Base-by-base conservation (phyloP, 441 rosid species). In the Monsonia emarginata region DNA sequence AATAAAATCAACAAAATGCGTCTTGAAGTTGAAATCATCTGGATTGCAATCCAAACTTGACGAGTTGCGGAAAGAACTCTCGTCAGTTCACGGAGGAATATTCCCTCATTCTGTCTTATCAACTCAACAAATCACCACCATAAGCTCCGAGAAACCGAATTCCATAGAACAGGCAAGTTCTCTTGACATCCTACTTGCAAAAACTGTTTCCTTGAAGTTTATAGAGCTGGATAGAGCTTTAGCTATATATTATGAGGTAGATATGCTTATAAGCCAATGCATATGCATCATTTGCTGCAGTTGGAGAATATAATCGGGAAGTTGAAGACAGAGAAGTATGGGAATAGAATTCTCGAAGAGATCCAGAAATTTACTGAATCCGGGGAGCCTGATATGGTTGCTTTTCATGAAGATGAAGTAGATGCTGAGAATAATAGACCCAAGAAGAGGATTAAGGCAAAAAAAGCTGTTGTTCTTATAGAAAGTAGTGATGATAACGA, bases 51-150 rank as follows among this genome's bases (percentile, higher is more conserved):
- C 69, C n/a, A 86, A 82, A 78, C 97, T 93, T 48, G 95, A 90
- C 69, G 76, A 83, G 83, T 69, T 94, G 81, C 79, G 97, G 61
- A 88, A 89, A 75, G 89, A 87, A 67, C 86, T 90, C 61, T 79
- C 91, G 13, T 76, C 84, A 6, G 63, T 72, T 58, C 77, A 88
- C 64, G 95, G 90, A 61, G 88, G 86, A 64, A 83, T 92, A 77
- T 83, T 88, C 68, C 98, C 96, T 64, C 97, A 93, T 79, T 84
- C 96, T 1, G 78, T 94, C 65, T 80, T 90, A 75, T 87, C 98
- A 34, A 79, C 85, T 3, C 91, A 89, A 65, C 93, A 87, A 74
- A 89, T 94, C 74, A 72, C 86, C 72, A 68, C 36, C 72, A 83
- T 93, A 74, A 78, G 88, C 63, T 58, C 84, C 67, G 76, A 63